phyloP scores from a whole-genome alignment of 768 basidiomycete species.

The Suillus lakei region DNA sequence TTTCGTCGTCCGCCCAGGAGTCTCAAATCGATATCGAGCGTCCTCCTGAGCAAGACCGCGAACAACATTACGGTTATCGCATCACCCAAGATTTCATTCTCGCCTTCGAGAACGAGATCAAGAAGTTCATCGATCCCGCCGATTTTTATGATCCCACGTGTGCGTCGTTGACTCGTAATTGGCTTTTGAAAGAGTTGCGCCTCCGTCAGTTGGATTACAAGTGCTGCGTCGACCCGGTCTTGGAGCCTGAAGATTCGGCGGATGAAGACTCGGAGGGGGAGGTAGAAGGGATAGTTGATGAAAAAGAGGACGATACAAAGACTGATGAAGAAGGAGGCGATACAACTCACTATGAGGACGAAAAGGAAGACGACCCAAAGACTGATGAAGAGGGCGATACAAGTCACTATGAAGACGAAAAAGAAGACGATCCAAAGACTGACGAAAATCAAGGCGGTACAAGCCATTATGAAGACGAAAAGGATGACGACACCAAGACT shows the following conservation, averaged over 20 bases:
- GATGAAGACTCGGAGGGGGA: background rate
- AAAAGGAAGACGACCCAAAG: too few relatives aligned
- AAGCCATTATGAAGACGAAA: background rate
- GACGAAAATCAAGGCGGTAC: background rate
- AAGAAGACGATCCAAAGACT: background rate
- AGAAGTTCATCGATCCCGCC: background rate
- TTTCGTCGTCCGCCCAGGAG: background rate
- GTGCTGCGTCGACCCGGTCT: background rate
- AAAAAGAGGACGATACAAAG: background rate
- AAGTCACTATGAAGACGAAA: background rate
- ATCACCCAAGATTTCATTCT: background rate
- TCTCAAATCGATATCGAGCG: background rate
- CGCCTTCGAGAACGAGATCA: background rate
- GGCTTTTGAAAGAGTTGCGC: background rate
- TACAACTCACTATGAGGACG: too few relatives aligned
- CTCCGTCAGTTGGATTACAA: conserved; percentile 1
- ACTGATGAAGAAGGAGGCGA: background rate
- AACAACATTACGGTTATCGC: background rate
- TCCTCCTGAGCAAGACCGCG: background rate
- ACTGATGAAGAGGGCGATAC: too few relatives aligned
- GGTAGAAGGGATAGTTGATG: background rate
- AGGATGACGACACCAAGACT: background rate
- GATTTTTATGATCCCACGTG: background rate
- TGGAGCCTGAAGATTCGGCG: background rate
- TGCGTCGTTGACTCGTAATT: conserved; percentile 2